Percentiles rank a stretch among this genome's conserved stretches.
These are phyloP conservation scores for Rhododendron ovatum DNA, from an alignment of 148 eudicot genomes.

Conservation along the genomic window DNA sequence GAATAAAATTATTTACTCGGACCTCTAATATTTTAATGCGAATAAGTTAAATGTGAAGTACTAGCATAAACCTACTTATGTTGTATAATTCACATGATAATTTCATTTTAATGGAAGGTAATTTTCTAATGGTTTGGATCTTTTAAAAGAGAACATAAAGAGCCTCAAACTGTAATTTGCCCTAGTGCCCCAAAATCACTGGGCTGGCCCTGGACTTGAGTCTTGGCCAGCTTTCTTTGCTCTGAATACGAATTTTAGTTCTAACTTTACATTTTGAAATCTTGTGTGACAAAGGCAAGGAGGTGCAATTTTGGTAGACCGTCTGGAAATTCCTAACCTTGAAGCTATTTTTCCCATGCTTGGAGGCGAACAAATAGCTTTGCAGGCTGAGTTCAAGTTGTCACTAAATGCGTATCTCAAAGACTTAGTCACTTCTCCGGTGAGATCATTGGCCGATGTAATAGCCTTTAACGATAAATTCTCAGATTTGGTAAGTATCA, in stretches of 20 bases:
- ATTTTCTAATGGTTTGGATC: background rate
- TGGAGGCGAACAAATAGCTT: constrained; percentile 19
- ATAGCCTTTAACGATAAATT: constrained; percentile 26
- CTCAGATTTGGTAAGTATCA: constrained; percentile 20
- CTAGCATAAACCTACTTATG: no score
- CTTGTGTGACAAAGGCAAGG: constrained; percentile 11
- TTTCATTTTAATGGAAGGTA: no score
- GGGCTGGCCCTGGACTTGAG: background rate
- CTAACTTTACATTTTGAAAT: background rate
- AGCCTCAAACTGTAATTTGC: no score
- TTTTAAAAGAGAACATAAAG: no score
- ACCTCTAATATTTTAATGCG: no score
- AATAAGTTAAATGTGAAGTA: no score
- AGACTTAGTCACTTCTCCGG: constrained; percentile 21
- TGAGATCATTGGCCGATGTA: constrained; percentile 33
- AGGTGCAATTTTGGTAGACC: constrained; percentile 32
- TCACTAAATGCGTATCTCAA: constrained; percentile 31
- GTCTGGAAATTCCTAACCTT: constrained; percentile 19
- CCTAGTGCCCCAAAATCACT: background rate
- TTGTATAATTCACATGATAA: no score
- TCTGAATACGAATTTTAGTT: background rate
- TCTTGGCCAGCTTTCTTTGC: background rate
- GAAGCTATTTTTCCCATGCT: constrained; percentile 11
- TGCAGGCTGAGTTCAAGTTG: constrained; percentile 33
- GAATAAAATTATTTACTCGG: no score